Evolutionary conservation across 371 early-diverging fungal genomes (phyloP), one percentile per base, ranked within the genome.

Genomic region (Actinomortierella ambigua): DNA sequence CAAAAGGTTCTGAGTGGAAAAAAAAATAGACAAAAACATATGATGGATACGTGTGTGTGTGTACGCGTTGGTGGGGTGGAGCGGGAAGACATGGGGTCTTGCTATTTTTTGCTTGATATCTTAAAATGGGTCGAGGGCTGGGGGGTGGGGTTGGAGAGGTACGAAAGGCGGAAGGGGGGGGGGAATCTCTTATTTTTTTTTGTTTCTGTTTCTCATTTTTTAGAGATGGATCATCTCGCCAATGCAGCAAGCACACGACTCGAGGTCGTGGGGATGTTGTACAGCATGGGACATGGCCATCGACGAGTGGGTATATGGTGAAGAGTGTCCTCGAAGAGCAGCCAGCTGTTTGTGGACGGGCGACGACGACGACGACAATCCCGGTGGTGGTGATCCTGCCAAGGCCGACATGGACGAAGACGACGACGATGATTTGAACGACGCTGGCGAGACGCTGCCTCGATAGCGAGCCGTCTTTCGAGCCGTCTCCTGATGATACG

Each of bases 241-340:
- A 22, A 73, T 63, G 28, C 73, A 73, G 44, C 73, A 73, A 29
- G 67, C 66, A 48, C 73, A 73, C 41, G 66, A 67, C 40, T 73
- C 66, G 41, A 73, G 63, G 44, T 53, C 61, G 48, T 48, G 3
- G 48, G 22, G 22, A 8, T 9, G 8, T 48, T 18, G 48, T 48
- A 48, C 24, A 48, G 3, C 24, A 24, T 24, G 24, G 8, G 48
- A 24, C 24, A 18, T 48, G 48, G 15, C 24, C 22, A 11, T 49
- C 2, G 51, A 34, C 28, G 51, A n/a, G 8, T 53, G n/a, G 51
- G 15, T 22, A 22, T 34, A 20, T 3, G 60, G 48, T 1, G 67
- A 53, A 22, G 67, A 48, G 34, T 6, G 34, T 6, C 34, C 34
- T 34, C 34, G 34, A 34, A 34, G 34, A 11, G 11, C 4, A 34